These are phyloP conservation scores for Saprolegnia diclina DNA, from an alignment of 352 stramenopile genomes.

Conservation along the genomic window DNA sequence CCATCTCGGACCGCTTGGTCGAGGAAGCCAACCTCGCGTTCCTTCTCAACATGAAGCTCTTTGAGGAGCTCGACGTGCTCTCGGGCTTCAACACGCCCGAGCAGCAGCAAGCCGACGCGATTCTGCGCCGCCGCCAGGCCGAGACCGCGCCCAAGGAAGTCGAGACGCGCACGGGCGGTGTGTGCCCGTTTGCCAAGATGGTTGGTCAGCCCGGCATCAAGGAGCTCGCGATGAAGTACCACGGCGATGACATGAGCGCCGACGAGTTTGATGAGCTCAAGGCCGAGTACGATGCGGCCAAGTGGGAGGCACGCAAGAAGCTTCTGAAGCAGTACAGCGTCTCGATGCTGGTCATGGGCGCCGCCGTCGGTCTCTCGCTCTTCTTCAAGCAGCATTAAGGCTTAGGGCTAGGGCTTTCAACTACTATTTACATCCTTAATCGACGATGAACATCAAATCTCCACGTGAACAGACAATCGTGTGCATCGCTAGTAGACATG, in stretches of 20 bases:
- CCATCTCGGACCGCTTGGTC: constrained; percentile 39
- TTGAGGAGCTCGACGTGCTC: constrained; percentile 65
- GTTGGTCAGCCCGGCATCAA: constrained; percentile 24
- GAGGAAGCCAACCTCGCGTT: constrained; percentile 70
- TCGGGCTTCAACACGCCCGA: constrained; percentile 35
- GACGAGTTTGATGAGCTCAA: constrained; percentile 27
- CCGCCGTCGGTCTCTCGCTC: constrained; percentile 1
- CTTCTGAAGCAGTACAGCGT: constrained; percentile 1
- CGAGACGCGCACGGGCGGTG: constrained; percentile 7
- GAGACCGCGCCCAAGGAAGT: not conserved
- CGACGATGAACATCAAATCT: no score
- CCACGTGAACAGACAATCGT: no score
- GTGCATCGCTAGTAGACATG: no score
- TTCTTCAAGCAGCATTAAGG: not conserved
- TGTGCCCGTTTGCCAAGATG: constrained; percentile 27
- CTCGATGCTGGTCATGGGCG: constrained; percentile 2
- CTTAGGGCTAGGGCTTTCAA: no score
- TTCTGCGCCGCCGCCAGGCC: constrained; percentile 32
- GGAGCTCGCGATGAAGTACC: constrained; percentile 27
- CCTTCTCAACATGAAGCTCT: constrained; percentile 66
- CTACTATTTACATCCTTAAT: no score
- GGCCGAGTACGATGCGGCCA: constrained; percentile 9
- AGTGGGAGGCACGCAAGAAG: not conserved
- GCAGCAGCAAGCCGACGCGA: constrained; percentile 42
- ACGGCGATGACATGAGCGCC: constrained; percentile 20